Conservation (phyloP, 331 rosid genomes). For the Saraca asoca region DNA sequence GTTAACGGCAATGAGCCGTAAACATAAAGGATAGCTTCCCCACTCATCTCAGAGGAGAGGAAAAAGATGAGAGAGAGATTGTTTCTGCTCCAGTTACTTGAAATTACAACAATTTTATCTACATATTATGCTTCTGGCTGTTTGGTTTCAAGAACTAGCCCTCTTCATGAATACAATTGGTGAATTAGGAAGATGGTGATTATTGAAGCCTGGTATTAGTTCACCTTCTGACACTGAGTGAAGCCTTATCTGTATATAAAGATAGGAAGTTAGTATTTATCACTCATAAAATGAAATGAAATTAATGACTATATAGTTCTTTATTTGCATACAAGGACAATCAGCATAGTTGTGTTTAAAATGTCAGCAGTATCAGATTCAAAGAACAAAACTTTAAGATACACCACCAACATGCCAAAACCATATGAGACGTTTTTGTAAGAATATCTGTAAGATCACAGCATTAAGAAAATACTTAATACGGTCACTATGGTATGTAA, state of each 20-base stretch:
- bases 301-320: too few species aligned
- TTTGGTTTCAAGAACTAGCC: slow-evolving; percentile 49
- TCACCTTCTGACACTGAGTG: slow-evolving; percentile 39
- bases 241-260: slow-evolving; percentile 53
- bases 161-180: slow-evolving; percentile 49
- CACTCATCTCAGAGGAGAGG: slow-evolving; percentile 37
- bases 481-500: too few species aligned
- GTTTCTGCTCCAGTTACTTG: slow-evolving; percentile 6
- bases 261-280: slow-evolving; percentile 23
- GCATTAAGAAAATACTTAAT: too few species aligned
- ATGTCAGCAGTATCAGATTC: background rate
- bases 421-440: background rate
- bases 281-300: too few species aligned
- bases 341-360: too few species aligned
- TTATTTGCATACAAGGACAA: too few species aligned
- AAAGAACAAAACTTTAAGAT: background rate
- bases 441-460: background rate
- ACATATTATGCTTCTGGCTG: slow-evolving; percentile 26
- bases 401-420: background rate
- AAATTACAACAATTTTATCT: slow-evolving; percentile 13
- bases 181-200: slow-evolving; percentile 43
- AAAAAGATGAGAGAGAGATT: background rate
- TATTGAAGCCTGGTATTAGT: slow-evolving; percentile 33
- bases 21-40: slow-evolving; percentile 45
- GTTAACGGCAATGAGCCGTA: slow-evolving; percentile 39